These are phyloP conservation scores for Ogataea trehaloabstinens DNA, from an alignment of 805 yeast genomes.

Conservation along the genomic window DNA sequence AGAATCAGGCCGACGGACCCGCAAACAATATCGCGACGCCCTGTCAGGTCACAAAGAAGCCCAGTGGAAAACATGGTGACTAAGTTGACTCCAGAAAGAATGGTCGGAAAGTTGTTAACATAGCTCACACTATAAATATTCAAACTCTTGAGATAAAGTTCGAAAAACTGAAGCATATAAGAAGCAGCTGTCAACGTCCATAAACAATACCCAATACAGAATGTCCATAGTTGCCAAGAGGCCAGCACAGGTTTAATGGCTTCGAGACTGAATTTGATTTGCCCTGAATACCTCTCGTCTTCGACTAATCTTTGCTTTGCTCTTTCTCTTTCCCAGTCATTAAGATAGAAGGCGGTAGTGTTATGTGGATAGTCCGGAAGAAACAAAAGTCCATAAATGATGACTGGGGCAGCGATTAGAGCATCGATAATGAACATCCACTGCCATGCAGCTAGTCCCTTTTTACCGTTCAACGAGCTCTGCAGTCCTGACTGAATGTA, in stretches of 20 bases:
- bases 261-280: conserved; percentile 34
- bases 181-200: too few relatives aligned
- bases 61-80: too few relatives aligned
- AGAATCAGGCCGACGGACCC: too few relatives aligned
- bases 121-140: too few relatives aligned
- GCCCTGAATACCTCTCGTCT: conserved; percentile 38
- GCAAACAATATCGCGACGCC: too few relatives aligned
- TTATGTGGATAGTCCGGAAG: conserved; percentile 52
- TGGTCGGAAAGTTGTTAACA: too few relatives aligned
- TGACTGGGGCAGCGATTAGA: conserved; percentile 55
- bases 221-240: conserved; percentile 45
- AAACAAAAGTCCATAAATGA: conserved; percentile 54
- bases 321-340: conserved; percentile 23
- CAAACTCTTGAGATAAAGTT: too few relatives aligned
- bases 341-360: conserved; percentile 20
- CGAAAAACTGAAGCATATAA: too few relatives aligned
- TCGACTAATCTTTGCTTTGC: conserved; percentile 16
- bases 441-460: conserved; percentile 64
- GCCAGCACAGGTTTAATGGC: conserved; percentile 38
- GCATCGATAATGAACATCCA: conserved; percentile 74
- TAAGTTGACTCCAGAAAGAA: too few relatives aligned
- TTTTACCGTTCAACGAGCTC: conserved; percentile 43
- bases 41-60: too few relatives aligned
- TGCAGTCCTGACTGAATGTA: conserved; percentile 58
- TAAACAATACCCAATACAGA: conserved; percentile 23